Conservation (phyloP, 352 stramenopile species). For the Phytopythium kandeliae region DNA sequence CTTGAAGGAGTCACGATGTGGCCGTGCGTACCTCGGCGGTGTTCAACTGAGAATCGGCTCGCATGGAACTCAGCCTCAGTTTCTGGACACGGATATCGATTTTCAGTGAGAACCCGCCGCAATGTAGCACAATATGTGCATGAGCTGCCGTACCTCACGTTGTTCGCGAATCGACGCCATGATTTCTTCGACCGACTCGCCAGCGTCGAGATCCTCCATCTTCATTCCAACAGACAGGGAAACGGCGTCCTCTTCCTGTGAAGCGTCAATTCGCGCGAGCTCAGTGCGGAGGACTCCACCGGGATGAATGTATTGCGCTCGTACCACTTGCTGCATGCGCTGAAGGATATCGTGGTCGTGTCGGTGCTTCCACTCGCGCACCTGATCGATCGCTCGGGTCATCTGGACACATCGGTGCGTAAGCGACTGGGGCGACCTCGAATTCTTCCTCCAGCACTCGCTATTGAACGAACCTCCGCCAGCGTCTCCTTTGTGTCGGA, state of each 20-base stretch:
- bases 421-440: no score
- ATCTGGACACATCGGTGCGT: conserved; percentile 24
- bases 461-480: conserved; percentile 19
- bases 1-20: no score
- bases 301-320: no score
- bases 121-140: no score
- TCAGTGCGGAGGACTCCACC: no score
- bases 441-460: neutral
- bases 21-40: neutral
- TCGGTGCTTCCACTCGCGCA: conserved; percentile 30
- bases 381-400: conserved; percentile 29
- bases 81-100: neutral
- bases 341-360: conserved; percentile 21
- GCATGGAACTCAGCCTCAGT: neutral
- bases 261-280: neutral
- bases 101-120: neutral
- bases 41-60: neutral
- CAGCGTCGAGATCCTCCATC: neutral
- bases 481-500: conserved; percentile 29
- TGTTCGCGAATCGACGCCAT: conserved; percentile 4
- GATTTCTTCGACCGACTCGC: neutral
- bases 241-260: neutral
- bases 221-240: neutral
- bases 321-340: conserved; percentile 25
- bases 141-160: neutral